Conservation (phyloP, 1,284 basidiomycete species). For the Xerocomus cyaneibrunnescens region DNA sequence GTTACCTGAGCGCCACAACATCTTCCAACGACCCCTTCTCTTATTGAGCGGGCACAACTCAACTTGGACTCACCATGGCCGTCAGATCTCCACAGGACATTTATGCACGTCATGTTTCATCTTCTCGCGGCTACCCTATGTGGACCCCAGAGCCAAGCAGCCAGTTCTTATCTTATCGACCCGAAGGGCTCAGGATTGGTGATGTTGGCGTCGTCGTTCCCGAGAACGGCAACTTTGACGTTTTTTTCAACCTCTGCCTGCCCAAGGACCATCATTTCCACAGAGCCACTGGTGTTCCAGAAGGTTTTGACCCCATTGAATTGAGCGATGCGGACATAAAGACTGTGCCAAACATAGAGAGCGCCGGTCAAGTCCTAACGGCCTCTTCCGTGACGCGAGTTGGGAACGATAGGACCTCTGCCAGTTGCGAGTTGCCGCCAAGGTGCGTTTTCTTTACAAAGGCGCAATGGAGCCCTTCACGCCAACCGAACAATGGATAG, state of each 20-base stretch:
- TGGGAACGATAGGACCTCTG: background rate
- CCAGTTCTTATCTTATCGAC: conserved; percentile 23
- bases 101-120: conserved; percentile 29
- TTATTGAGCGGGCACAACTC: background rate
- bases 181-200: conserved; percentile 24
- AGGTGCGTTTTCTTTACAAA: conserved; percentile 8
- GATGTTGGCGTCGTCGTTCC: conserved; percentile 30
- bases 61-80: conserved; percentile 11
- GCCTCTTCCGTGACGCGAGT: conserved; percentile 16
- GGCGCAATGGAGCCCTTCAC: background rate
- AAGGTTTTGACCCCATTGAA: conserved; percentile 18
- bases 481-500: conserved; percentile 4
- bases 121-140: conserved; percentile 35
- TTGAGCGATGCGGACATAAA: conserved; percentile 19
- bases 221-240: conserved; percentile 31
- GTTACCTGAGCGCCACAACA: conserved; percentile 14
- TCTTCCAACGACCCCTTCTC: background rate
- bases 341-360: conserved; percentile 9
- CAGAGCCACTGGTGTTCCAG: conserved; percentile 18
- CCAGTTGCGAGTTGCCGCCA: background rate
- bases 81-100: conserved; percentile 26
- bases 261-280: conserved; percentile 20
- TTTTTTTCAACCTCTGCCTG: conserved; percentile 36
- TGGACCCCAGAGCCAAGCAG: conserved; percentile 32
- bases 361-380: conserved; percentile 13